phyloP scores from a whole-genome alignment of 192 early-diverging fungal genomes.

The Radiomyces spectabilis region DNA sequence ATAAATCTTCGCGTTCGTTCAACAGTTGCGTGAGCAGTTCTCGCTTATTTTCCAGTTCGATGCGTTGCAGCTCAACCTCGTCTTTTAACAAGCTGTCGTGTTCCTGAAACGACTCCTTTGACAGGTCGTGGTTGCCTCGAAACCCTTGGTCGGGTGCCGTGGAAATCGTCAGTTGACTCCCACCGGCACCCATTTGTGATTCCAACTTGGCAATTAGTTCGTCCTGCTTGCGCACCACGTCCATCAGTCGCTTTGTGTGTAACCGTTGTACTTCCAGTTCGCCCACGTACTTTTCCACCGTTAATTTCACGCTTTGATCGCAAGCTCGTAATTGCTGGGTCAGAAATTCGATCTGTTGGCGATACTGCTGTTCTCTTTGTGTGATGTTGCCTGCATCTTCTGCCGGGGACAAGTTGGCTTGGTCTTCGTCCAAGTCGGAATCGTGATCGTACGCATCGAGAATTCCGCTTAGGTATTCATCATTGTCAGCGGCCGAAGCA shows the following conservation, averaged over 20 bases:
- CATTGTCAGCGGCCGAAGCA: neutral
- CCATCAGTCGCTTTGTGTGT: constrained; percentile 1
- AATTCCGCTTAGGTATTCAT: too few species aligned
- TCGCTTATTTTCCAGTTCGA: constrained; percentile 21
- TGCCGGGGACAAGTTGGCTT: too few species aligned
- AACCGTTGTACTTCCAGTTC: constrained; percentile 12
- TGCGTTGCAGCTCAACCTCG: constrained; percentile 14
- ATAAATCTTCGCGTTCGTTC: constrained; percentile 13
- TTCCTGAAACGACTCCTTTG: too few species aligned
- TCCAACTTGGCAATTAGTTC: constrained; percentile 12
- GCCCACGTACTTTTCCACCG: constrained; percentile 13
- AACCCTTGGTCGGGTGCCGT: neutral
- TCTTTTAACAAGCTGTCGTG: constrained; percentile 6
- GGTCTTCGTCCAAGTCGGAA: neutral
- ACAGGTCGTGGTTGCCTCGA: neutral
- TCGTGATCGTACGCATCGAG: neutral
- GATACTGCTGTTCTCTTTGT: neutral
- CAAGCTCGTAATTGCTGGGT: constrained; percentile 1
- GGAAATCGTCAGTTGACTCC: neutral
- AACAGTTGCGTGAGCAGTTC: constrained; percentile 14
- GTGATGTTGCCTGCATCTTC: neutral
- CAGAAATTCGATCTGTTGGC: constrained; percentile 1
- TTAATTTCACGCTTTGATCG: constrained; percentile 12
- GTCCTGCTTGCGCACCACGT: constrained; percentile 16
- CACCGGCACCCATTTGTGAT: too few species aligned